Conservation (phyloP, 257 asterid species). For the Catharanthus roseus region DNA sequence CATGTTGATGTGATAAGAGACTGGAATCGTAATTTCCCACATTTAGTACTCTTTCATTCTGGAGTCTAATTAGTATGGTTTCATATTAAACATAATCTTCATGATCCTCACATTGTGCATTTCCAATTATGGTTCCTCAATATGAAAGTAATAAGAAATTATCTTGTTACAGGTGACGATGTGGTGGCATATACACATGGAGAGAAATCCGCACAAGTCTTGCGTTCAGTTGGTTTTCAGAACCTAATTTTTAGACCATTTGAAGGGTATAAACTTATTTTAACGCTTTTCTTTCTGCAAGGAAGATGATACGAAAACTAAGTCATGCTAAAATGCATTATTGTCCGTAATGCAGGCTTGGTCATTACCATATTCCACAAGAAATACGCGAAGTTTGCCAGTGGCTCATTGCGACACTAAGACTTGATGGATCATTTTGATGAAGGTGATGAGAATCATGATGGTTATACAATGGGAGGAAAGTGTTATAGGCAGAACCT, state of each 20-base stretch:
- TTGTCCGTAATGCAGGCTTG: constrained; percentile 41
- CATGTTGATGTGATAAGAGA: not conserved
- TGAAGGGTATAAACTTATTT: constrained; percentile 44
- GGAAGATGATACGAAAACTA: not conserved
- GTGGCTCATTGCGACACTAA: constrained; percentile 50
- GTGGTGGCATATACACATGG: constrained; percentile 69
- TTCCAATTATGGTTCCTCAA: not conserved
- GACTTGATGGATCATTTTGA: constrained; percentile 41
- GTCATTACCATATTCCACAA: constrained; percentile 69
- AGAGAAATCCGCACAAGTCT: constrained; percentile 48
- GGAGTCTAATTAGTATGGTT: not conserved
- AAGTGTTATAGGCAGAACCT: not conserved
- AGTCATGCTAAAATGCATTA: not conserved
- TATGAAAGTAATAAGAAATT: not conserved
- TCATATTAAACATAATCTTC: not conserved
- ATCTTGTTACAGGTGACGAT: constrained; percentile 64
- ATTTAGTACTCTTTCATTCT: not conserved
- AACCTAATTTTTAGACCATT: constrained; percentile 52
- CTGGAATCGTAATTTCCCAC: not conserved
- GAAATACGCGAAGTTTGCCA: constrained; percentile 58
- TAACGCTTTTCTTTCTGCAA: not conserved
- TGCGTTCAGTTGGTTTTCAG: constrained; percentile 52
- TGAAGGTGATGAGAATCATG: constrained; percentile 5
- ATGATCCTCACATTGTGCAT: not conserved
- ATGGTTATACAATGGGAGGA: constrained; percentile 12